Conservation (phyloP, 2,329 filamentous ascomycete species). For the Trichoderma sp. region DNA sequence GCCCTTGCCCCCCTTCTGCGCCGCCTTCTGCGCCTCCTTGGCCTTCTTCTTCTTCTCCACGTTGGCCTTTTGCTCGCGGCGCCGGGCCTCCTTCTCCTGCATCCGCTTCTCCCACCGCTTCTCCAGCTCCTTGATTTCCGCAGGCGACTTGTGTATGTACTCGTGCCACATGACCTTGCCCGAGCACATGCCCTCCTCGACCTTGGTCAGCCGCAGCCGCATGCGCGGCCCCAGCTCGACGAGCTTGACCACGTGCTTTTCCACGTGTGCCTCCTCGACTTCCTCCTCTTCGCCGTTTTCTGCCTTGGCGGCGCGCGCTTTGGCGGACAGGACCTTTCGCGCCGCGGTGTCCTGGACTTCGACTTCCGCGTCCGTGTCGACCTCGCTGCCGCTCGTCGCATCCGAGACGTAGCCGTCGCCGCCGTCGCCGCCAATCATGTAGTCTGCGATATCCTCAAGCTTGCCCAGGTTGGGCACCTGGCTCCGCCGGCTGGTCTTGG, state of each 20-base stretch:
- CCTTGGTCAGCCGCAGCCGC: conserved; percentile 87
- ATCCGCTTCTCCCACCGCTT: conserved; percentile 77
- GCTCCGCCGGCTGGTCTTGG: conserved; percentile 65
- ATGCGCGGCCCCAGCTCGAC: conserved; percentile 90
- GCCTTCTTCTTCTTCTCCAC: conserved; percentile 76
- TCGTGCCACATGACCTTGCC: conserved; percentile 98
- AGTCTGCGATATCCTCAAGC: conserved; percentile 91
- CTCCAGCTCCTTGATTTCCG: conserved; percentile 78
- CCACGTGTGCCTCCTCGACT: conserved; percentile 61
- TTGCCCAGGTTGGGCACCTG: conserved; percentile 84
- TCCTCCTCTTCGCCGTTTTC: conserved; percentile 48
- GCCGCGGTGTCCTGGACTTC: conserved; percentile 72
- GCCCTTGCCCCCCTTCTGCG: conserved; percentile 41
- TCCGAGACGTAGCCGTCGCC: conserved; percentile 83
- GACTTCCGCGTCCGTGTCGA: conserved; percentile 93
- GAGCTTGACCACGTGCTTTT: conserved; percentile 86
- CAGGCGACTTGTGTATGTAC: conserved; percentile 80
- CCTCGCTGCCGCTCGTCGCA: conserved; percentile 80
- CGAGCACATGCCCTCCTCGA: conserved; percentile 88
- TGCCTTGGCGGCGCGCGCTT: conserved; percentile 48
- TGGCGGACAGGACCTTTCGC: conserved; percentile 62
- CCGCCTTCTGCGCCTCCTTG: conserved; percentile 46
- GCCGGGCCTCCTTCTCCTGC: conserved; percentile 79
- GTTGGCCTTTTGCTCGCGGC: conserved; percentile 83
- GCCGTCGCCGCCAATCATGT: conserved; percentile 80